Percentiles rank a stretch among this genome's conserved stretches.
Conservation (phyloP, 441 rosid genomes). For the Bruguiera hainesii region DNA sequence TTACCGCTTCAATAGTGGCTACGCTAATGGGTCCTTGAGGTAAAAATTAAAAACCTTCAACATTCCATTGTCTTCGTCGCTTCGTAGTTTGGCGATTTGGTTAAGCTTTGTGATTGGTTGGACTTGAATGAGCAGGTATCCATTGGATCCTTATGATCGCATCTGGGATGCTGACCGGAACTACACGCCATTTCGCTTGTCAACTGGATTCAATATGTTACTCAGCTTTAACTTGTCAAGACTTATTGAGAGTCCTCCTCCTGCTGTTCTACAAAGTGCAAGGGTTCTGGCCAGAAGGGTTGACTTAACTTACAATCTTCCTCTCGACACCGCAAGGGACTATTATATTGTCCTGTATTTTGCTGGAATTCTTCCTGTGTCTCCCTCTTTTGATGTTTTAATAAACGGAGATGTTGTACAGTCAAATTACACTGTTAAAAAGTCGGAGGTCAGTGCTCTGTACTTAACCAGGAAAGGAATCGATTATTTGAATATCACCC, state of each 20-base stretch:
- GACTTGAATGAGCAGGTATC: conserved; percentile 51
- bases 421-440: conserved; percentile 47
- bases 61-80: neutral
- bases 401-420: conserved; percentile 53
- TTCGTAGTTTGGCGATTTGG: neutral
- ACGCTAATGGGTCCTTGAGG: conserved; percentile 58
- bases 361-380: conserved; percentile 70
- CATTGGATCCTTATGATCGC: conserved; percentile 78
- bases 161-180: conserved; percentile 78
- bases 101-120: conserved; percentile 8
- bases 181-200: conserved; percentile 56
- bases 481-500: conserved; percentile 52
- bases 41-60: conserved; percentile 17
- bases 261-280: conserved; percentile 68
- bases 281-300: conserved; percentile 60
- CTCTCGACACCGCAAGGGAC: conserved; percentile 45
- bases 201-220: conserved; percentile 37
- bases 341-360: conserved; percentile 75
- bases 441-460: conserved; percentile 46
- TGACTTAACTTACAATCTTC: conserved; percentile 51
- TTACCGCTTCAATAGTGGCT: conserved; percentile 68
- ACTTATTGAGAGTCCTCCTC: conserved; percentile 59
- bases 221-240: conserved; percentile 35
- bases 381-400: conserved; percentile 60
- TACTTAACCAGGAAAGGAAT: conserved; percentile 43